Base-by-base conservation (phyloP, 805 yeast species). In the Teunomyces pallodes region DNA sequence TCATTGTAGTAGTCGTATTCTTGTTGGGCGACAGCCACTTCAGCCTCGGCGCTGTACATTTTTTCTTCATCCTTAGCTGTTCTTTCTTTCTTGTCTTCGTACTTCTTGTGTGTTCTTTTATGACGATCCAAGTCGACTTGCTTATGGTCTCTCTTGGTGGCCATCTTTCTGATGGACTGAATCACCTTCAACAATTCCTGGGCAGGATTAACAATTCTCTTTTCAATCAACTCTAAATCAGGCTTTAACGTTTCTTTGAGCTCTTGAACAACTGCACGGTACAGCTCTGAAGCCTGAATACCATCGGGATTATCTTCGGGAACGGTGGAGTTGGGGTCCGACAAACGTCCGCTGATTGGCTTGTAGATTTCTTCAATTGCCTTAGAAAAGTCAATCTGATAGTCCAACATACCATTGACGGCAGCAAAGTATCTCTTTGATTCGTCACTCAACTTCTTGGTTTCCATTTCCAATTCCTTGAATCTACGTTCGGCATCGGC, bases 301-400 rank as follows among this genome's bases (percentile, higher is more conserved):
- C 98, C 99, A 46, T 94, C 96, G 3, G 97, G 97, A 62, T 91
- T 91, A 57, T 95, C 97, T 64, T 94, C 99, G 0, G 91, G 91
- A 42, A 82, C 79, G 2, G 89, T 68, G 6, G 94, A 81, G 61
- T 84, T 87, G 6, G 97, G 97, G 65, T 94, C 98, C 12, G 94
- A 83, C 64, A 87, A 75, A 52, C 90, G 83, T 38, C 99, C 99
- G 47, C 94, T 84, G 52, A 94, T 94, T 1, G 99, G 99, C 69
- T 92, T 90, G 73, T 90, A 94, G 51, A 94, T 87, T 63, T 91
- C 97, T 66, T 91, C 97, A 69, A 94, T 90, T 3, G 96, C 92
- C 61, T 86, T 86, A n/a, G 96, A 87, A 66, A 91, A 94, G 50
- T 92, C 97, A 55, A 92, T 86, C 67, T 94, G 99, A 67, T 87